Evolutionary conservation across 257 asterid species (phyloP).

Genomic region (Craterostigma plantagineum): DNA sequence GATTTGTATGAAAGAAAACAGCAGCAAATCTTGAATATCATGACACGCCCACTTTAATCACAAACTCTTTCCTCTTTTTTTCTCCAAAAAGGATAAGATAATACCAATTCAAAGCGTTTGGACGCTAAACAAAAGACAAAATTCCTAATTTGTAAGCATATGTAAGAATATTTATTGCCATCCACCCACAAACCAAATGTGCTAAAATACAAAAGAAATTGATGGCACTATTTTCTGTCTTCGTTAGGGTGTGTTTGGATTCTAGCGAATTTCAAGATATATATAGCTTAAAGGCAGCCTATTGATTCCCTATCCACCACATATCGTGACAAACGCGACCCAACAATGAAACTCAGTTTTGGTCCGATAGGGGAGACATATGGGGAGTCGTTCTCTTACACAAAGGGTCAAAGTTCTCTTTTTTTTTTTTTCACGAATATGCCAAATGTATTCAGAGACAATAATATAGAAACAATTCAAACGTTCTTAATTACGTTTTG

Average conservation of each 20-base stretch:
- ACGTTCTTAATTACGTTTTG: too few species aligned
- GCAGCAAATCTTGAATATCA: slow-evolving; percentile 7
- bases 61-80: slow-evolving; percentile 5
- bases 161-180: slow-evolving; percentile 31
- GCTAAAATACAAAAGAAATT: slow-evolving; percentile 30
- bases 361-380: neutral
- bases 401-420: slow-evolving; percentile 7
- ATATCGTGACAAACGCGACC: slow-evolving; percentile 32
- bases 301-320: slow-evolving; percentile 56
- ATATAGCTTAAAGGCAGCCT: slow-evolving; percentile 24
- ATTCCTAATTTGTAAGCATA: slow-evolving; percentile 20
- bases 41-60: slow-evolving; percentile 7
- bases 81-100: slow-evolving; percentile 12
- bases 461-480: too few species aligned
- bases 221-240: slow-evolving; percentile 44
- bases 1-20: slow-evolving; percentile 6
- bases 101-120: slow-evolving; percentile 16
- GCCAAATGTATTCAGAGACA: too few species aligned
- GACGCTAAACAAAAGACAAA: slow-evolving; percentile 14
- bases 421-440: too few species aligned
- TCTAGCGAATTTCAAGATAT: slow-evolving; percentile 28
- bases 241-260: slow-evolving; percentile 75
- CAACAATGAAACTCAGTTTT: neutral
- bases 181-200: slow-evolving; percentile 15
- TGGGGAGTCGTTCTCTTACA: slow-evolving; percentile 10